These are phyloP conservation scores for Corylus heterophylla DNA, from an alignment of 306 rosid genomes.

Conservation along the genomic window DNA sequence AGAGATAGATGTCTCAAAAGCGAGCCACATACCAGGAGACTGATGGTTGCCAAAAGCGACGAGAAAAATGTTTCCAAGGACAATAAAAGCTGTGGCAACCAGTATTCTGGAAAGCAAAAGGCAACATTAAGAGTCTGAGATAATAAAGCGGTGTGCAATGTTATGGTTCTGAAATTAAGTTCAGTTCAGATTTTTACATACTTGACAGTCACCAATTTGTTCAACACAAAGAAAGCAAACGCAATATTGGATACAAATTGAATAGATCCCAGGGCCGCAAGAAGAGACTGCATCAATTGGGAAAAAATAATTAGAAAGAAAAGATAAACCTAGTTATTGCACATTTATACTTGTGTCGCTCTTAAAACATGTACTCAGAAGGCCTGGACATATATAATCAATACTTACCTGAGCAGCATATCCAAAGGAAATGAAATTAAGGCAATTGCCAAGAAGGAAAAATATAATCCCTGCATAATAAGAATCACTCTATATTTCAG, in stretches of 20 bases:
- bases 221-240: constrained; percentile 89
- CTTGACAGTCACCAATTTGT: constrained; percentile 94
- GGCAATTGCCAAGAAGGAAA: constrained; percentile 88
- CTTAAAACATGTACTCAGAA: background rate
- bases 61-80: constrained; percentile 87
- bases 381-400: constrained; percentile 10
- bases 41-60: constrained; percentile 99
- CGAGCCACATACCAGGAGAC: constrained; percentile 73
- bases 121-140: constrained; percentile 9
- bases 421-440: constrained; percentile 89
- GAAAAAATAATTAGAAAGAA: background rate
- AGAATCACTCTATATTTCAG: constrained; percentile 16
- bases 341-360: background rate
- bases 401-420: constrained; percentile 94
- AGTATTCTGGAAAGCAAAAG: constrained; percentile 60
- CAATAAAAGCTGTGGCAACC: constrained; percentile 96
- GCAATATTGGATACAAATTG: constrained; percentile 97
- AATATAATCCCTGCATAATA: constrained; percentile 66
- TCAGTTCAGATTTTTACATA: constrained; percentile 52
- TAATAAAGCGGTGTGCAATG: constrained; percentile 6
- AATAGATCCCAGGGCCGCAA: constrained; percentile 96
- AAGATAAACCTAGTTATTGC: background rate
- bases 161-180: constrained; percentile 16
- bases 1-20: constrained; percentile 16
- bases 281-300: constrained; percentile 73